Percentiles rank a stretch among this genome's conserved stretches.
phyloP scores from a whole-genome alignment of 495 filamentous ascomycete genomes.

The Haplographium delicatum region DNA sequence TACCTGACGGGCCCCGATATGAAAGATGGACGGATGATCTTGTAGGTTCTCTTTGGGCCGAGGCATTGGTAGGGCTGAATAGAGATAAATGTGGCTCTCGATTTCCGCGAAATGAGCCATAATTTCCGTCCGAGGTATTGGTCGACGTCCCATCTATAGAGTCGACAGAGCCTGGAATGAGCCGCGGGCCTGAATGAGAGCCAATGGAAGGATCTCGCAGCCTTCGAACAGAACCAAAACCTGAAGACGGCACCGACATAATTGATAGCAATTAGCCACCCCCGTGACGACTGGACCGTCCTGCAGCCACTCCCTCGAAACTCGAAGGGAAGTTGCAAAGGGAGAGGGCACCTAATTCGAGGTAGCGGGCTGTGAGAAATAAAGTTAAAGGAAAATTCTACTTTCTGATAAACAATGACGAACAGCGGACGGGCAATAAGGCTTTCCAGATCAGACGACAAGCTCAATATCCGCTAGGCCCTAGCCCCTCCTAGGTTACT shows the following conservation, averaged over 20 bases:
- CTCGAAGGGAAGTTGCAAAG: no score
- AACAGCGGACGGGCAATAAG: no score
- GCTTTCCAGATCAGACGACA: no score
- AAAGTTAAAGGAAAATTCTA: no score
- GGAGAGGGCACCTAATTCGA: no score
- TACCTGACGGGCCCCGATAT: conserved; percentile 59
- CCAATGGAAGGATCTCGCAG: conserved; percentile 9
- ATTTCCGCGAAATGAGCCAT: conserved; percentile 18
- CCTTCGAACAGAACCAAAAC: conserved; percentile 5
- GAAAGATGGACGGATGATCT: conserved; percentile 78
- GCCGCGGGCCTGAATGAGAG: conserved; percentile 20
- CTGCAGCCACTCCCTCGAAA: no score
- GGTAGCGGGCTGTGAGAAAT: no score
- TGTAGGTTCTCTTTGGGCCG: conserved; percentile 60
- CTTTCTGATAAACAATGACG: no score
- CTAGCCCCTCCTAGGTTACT: no score
- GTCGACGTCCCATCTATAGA: conserved; percentile 14
- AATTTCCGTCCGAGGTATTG: conserved; percentile 7
- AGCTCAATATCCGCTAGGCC: no score
- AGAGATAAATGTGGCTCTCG: not conserved
- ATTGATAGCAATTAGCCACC: no score
- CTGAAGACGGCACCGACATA: conserved; percentile 21
- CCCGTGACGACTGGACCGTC: no score
- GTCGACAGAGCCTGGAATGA: conserved; percentile 15
- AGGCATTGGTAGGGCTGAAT: conserved; percentile 4